Base-by-base conservation (phyloP, 2,329 filamentous ascomycete genomes). In the Fusarium tanahbumbuense region DNA sequence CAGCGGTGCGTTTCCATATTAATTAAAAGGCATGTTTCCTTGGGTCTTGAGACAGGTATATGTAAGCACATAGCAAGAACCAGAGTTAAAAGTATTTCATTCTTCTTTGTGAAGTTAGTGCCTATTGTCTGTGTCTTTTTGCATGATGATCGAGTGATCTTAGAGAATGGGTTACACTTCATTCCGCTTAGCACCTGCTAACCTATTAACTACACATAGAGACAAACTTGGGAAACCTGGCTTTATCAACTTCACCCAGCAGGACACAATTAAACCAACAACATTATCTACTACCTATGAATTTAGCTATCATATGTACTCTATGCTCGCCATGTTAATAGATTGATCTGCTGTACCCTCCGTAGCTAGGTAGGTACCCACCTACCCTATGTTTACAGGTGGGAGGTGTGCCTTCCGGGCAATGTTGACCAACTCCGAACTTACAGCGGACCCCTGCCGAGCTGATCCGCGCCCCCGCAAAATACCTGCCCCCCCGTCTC, bases 401-500 rank as follows among this genome's bases (percentile, higher is more conserved):
- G 27, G 27, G 12, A 28, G 28, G 46, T 30, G 5, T 44, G n/a
- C 30, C 13, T 13, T 16, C 22, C 42, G 42, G 28, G 40, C 27
- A 48, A 16, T 34, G 49, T 52, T 52, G 32, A 20, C 23, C 49
- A 52, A 67, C 68, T 62, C 20, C 28, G 25, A 67, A 48, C 50
- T 42, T 64, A 48, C 34, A 58, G 41, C 44, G 52, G 37, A 69
- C 46, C 68, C 73, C 46, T 66, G 62, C 61, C 48, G 49, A 63
- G 50, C 62, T 74, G 68, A 69, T 74, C 73, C 70, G 66, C 75
- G 56, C 72, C 56, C 57, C 59, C 66, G 34, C 53, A 60, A 46
- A 52, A 52, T 34, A 58, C 42, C 60, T 52, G 4, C 18, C 41
- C 44, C 44, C 42, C 45, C 49, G 44, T 57, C 40, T 48, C 60